Percentiles rank a stretch among this genome's conserved stretches.
Evolutionary conservation across 495 filamentous ascomycete species (phyloP).

Genomic region (Choiromyces venosus): DNA sequence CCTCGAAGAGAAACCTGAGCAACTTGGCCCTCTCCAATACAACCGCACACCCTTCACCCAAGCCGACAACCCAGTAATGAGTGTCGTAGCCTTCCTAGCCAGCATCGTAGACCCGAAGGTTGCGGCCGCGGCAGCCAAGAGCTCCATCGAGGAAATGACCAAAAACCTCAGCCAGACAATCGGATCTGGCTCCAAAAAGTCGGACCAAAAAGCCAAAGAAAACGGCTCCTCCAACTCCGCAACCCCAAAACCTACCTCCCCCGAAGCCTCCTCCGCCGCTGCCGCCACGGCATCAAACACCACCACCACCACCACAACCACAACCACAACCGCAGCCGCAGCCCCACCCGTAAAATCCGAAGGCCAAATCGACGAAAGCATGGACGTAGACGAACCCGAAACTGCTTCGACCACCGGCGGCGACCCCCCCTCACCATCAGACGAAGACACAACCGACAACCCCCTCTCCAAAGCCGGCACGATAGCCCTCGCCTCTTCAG

Average conservation of each 20-base stretch:
- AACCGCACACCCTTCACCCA: conserved; percentile 80
- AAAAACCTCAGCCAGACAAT: conserved; percentile 66
- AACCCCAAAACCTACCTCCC: conserved; percentile 43
- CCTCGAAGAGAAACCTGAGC: conserved; percentile 64
- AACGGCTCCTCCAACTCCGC: conserved; percentile 52
- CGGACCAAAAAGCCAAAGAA: conserved; percentile 51
- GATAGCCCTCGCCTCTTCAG: conserved; percentile 75
- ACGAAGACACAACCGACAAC: conserved; percentile 41
- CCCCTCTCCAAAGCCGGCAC: conserved; percentile 61
- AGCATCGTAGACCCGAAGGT: conserved; percentile 80
- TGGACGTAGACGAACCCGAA: conserved; percentile 64
- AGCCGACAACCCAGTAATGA: conserved; percentile 90
- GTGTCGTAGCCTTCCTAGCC: conserved; percentile 86
- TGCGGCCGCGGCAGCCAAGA: conserved; percentile 80
- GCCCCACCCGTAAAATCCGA: conserved; percentile 55
- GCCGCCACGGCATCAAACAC: conserved; percentile 30
- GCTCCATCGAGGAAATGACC: conserved; percentile 76
- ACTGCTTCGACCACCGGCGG: conserved; percentile 53
- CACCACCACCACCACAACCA: conserved; percentile 43
- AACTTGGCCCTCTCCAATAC: conserved; percentile 54
- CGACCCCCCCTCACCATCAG: conserved; percentile 46
- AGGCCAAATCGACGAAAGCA: conserved; percentile 41
- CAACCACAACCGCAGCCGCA: conserved; percentile 46
- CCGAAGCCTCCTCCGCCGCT: conserved; percentile 10
- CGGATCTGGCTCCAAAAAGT: conserved; percentile 50